Conservation (phyloP, 225 moss, liverwort and hornwort species). For the Marchantia paleacea region DNA sequence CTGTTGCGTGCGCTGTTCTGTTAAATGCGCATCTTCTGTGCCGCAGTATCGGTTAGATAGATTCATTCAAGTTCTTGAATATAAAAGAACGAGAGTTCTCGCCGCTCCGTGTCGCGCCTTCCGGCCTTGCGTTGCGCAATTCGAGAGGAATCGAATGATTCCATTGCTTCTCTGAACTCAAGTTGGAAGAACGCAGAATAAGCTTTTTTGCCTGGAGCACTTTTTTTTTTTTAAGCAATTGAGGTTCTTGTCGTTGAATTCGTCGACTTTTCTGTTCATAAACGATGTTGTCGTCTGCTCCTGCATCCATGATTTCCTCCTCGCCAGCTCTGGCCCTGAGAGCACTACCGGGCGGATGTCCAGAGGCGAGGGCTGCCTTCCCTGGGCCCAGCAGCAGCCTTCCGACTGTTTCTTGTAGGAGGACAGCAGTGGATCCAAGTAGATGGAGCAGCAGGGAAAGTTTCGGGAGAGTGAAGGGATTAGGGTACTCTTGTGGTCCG, state of each 20-base stretch:
- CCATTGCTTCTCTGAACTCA: background rate
- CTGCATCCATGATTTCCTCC: background rate
- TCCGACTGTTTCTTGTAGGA: background rate
- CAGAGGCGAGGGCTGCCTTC: background rate
- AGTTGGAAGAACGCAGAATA: background rate
- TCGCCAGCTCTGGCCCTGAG: background rate
- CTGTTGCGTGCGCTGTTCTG: no score
- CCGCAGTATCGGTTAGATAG: background rate
- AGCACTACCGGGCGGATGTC: background rate
- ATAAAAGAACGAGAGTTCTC: background rate
- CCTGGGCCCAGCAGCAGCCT: background rate
- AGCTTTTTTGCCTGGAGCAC: background rate
- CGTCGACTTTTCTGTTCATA: background rate
- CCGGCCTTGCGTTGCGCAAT: background rate
- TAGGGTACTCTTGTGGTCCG: background rate
- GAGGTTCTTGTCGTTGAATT: background rate
- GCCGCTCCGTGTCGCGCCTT: background rate
- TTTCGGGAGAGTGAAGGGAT: constrained; percentile 21
- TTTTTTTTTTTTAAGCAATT: background rate
- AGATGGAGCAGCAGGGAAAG: constrained; percentile 20
- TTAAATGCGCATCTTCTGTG: background rate
- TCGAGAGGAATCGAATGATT: background rate
- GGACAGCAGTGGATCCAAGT: background rate
- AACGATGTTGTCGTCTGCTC: background rate
- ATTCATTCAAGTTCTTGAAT: background rate